These are phyloP conservation scores for Lecanicillium sp. DNA, from an alignment of 2,329 filamentous ascomycete genomes.

Conservation along the genomic window DNA sequence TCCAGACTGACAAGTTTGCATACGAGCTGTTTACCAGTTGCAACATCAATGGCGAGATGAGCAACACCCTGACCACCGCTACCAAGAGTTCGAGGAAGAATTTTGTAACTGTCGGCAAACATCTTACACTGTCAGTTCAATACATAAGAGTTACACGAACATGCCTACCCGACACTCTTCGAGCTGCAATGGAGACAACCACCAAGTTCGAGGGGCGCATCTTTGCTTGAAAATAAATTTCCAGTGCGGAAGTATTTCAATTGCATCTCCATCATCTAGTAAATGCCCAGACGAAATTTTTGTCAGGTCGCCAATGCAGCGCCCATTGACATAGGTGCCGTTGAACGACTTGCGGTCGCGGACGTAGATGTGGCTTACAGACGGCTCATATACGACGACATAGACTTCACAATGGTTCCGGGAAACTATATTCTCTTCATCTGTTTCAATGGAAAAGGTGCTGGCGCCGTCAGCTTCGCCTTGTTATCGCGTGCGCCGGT, in stretches of 20 bases:
- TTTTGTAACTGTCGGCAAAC: slow-evolving; percentile 23
- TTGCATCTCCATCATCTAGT: slow-evolving; percentile 40
- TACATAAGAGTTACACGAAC: too few relatives aligned
- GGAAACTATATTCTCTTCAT: slow-evolving; percentile 33
- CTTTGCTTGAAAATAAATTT: slow-evolving; percentile 25
- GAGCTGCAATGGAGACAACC: slow-evolving; percentile 21
- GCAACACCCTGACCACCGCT: slow-evolving; percentile 28
- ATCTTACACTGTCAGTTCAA: slow-evolving; percentile 15
- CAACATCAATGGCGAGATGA: slow-evolving; percentile 34
- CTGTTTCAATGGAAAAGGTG: slow-evolving; percentile 28
- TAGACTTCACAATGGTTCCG: slow-evolving; percentile 49
- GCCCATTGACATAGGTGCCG: slow-evolving; percentile 44
- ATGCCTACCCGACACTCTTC: slow-evolving; percentile 24
- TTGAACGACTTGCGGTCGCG: slow-evolving; percentile 46
- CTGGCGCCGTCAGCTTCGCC: slow-evolving; percentile 14
- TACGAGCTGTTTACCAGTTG: slow-evolving; percentile 50
- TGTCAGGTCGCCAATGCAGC: slow-evolving; percentile 31
- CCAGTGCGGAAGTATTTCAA: slow-evolving; percentile 32
- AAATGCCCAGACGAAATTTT: slow-evolving; percentile 34
- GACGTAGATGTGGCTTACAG: slow-evolving; percentile 40
- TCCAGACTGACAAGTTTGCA: slow-evolving; percentile 58
- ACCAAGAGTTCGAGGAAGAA: slow-evolving; percentile 28
- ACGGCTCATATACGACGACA: slow-evolving; percentile 40
- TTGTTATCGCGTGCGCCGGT: not conserved
- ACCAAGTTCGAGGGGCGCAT: slow-evolving; percentile 13